Evolutionary conservation across 768 basidiomycete genomes (phyloP).

Genomic region (Mycena vitilis): DNA sequence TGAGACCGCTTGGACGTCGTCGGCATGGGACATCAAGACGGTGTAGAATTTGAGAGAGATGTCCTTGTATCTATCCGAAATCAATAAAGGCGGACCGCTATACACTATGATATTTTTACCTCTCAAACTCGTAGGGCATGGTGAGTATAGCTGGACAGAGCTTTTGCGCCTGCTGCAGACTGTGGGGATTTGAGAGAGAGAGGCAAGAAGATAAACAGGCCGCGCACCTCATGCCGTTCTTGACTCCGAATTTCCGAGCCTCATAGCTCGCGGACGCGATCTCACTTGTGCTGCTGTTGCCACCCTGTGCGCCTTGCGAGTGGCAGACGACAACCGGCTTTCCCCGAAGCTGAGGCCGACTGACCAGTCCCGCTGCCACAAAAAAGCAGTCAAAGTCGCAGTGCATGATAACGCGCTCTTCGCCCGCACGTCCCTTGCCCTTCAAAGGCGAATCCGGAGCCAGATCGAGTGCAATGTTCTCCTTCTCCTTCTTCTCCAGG

Average conservation of each 20-base stretch:
- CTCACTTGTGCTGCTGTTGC: slow-evolving; percentile 87
- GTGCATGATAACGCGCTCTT: slow-evolving; percentile 84
- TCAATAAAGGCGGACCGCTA: neutral
- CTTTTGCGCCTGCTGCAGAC: slow-evolving; percentile 82
- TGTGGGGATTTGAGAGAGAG: slow-evolving; percentile 42
- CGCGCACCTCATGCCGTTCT: slow-evolving; percentile 92
- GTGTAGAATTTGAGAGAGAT: slow-evolving; percentile 92
- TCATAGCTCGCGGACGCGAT: slow-evolving; percentile 97
- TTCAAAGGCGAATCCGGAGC: slow-evolving; percentile 63
- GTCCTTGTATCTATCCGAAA: slow-evolving; percentile 78
- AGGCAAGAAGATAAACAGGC: neutral
- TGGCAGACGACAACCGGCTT: slow-evolving; percentile 97
- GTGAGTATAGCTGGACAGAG: slow-evolving; percentile 80
- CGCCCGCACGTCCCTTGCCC: slow-evolving; percentile 59
- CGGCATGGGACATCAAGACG: slow-evolving; percentile 88
- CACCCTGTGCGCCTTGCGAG: slow-evolving; percentile 82
- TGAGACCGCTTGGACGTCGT: slow-evolving; percentile 94
- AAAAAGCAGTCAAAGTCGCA: slow-evolving; percentile 98
- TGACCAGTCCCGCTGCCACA: slow-evolving; percentile 88
- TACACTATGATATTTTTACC: slow-evolving; percentile 48
- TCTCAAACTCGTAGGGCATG: slow-evolving; percentile 95
- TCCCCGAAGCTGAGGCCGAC: slow-evolving; percentile 83
- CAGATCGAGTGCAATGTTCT: slow-evolving; percentile 8
- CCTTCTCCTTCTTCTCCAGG: slow-evolving; percentile 26
- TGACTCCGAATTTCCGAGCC: slow-evolving; percentile 87